Evolutionary conservation across 305 asterid genomes (phyloP).

Genomic region (Euphrasia arctica): DNA sequence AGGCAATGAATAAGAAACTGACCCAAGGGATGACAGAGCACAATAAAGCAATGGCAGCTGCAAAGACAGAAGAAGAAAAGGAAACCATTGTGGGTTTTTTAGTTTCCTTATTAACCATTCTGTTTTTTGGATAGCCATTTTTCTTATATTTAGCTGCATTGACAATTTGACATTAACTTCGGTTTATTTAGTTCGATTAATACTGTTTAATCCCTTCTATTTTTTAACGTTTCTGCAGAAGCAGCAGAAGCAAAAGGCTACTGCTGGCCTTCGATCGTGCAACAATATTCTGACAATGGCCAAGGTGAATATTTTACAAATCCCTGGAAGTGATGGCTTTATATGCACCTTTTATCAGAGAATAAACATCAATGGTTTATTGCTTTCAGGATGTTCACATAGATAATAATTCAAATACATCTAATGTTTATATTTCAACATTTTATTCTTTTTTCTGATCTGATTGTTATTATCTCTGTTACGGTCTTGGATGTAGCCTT

Average conservation of each 20-base stretch:
- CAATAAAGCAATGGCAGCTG: conserved; percentile 87
- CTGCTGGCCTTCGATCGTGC: conserved; percentile 79
- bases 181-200: not conserved
- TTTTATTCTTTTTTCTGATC: not conserved
- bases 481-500: conserved; percentile 41
- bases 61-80: conserved; percentile 82
- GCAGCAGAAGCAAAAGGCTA: conserved; percentile 77
- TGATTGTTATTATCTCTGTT: not conserved
- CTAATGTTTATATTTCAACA: not conserved
- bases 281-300: conserved; percentile 76
- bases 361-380: not conserved
- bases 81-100: conserved; percentile 56
- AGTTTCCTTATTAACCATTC: not conserved
- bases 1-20: conserved; percentile 81
- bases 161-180: not conserved
- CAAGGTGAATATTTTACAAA: conserved; percentile 45
- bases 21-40: conserved; percentile 95
- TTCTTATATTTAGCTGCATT: conserved; percentile 1
- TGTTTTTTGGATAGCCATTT: not conserved
- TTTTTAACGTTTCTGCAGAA: conserved; percentile 47
- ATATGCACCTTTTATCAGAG: not conserved
- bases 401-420: not conserved
- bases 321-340: not conserved
- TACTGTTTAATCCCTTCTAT: not conserved
- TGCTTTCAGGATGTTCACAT: not conserved